phyloP scores from a whole-genome alignment of 78 protist species.

The Dictyostelium purpureum region DNA sequence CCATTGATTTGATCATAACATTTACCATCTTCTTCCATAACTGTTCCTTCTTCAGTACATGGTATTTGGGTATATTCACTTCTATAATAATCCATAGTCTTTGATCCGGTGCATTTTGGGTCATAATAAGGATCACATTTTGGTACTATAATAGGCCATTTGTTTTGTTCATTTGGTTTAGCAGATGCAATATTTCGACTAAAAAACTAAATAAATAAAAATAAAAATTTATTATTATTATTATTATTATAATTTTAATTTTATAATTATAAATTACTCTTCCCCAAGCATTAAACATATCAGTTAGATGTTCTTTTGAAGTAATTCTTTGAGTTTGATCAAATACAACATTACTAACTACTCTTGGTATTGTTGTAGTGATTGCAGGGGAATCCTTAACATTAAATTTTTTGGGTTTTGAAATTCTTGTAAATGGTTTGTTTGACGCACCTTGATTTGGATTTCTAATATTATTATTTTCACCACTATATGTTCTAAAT shows the following conservation, averaged over 20 bases:
- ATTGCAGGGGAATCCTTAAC: not conserved
- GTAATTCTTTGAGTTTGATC: not conserved
- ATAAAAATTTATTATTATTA: not conserved
- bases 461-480: slow-evolving; percentile 27
- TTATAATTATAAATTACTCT: slow-evolving; percentile 22
- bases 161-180: not conserved
- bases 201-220: not conserved
- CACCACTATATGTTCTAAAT: slow-evolving; percentile 66
- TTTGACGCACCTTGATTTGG: slow-evolving; percentile 11
- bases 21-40: not conserved
- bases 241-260: not conserved
- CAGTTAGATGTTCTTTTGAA: slow-evolving; percentile 38
- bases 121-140: slow-evolving; percentile 60
- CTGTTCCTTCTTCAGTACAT: not conserved
- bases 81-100: slow-evolving; percentile 37
- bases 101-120: slow-evolving; percentile 63
- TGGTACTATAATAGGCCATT: slow-evolving; percentile 61
- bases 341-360: slow-evolving; percentile 39
- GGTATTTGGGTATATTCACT: not conserved
- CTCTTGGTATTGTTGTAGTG: slow-evolving; percentile 21
- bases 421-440: slow-evolving; percentile 26
- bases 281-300: slow-evolving; percentile 74
- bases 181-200: slow-evolving; percentile 57
- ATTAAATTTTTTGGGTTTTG: not conserved
- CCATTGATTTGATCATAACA: slow-evolving; percentile 59